Conservation (phyloP, 1,284 basidiomycete genomes). For the Fomitopsis schrenkii region DNA sequence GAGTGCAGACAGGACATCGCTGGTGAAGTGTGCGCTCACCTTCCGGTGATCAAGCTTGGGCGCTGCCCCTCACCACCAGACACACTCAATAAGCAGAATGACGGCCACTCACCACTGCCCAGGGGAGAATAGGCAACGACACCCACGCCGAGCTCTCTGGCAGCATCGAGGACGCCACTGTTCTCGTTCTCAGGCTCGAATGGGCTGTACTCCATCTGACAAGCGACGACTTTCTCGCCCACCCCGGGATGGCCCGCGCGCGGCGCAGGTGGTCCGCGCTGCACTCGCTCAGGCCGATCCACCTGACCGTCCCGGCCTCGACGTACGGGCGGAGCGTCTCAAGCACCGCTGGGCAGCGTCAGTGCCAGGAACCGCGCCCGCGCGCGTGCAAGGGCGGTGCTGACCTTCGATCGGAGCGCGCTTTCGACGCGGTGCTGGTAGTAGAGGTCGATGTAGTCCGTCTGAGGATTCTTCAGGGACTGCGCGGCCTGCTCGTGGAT, state of each 20-base stretch:
- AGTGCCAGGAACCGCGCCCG: too few species aligned
- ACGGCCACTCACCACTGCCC: conserved; percentile 28
- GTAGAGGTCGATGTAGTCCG: conserved; percentile 34
- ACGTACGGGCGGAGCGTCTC: conserved; percentile 7
- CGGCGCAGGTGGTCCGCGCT: conserved; percentile 37
- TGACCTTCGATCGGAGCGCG: conserved; percentile 26
- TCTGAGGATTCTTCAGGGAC: conserved; percentile 32
- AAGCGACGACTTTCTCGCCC: conserved; percentile 19
- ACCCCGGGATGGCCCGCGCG: conserved; percentile 36
- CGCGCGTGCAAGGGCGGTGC: background rate
- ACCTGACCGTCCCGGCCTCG: conserved; percentile 32
- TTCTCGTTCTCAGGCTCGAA: conserved; percentile 35
- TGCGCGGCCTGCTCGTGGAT: conserved; percentile 16
- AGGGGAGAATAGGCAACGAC: conserved; percentile 41
- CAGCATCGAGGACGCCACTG: conserved; percentile 23
- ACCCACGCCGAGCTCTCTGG: conserved; percentile 27
- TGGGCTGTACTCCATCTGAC: conserved; percentile 42
- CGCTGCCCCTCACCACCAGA: background rate
- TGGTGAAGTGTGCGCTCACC: background rate
- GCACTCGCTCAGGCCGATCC: conserved; percentile 42
- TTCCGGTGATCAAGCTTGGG: background rate
- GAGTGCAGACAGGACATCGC: background rate
- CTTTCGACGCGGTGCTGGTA: conserved; percentile 30
- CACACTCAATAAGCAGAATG: background rate
- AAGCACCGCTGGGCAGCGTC: background rate